Percentiles rank a stretch among this genome's conserved stretches.
These are phyloP conservation scores for Trichomonas tenax DNA, from an alignment of 208 protist genomes.

Conservation along the genomic window DNA sequence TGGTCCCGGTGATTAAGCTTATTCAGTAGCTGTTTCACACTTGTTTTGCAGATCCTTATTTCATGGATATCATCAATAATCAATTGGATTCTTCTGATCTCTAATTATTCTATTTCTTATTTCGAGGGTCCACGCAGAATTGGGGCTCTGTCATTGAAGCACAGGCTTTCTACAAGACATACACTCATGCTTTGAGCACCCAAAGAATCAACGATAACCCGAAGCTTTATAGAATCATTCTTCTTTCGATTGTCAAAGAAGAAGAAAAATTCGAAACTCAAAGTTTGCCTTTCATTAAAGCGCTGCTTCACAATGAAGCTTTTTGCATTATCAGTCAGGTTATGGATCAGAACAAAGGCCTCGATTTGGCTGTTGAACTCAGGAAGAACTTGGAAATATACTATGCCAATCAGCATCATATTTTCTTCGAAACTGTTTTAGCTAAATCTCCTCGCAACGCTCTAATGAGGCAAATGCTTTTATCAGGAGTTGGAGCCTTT, in stretches of 20 bases:
- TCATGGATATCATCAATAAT: background rate
- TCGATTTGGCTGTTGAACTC: background rate
- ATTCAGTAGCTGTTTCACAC: conserved; percentile 27
- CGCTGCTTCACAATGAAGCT: background rate
- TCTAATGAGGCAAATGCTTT: background rate
- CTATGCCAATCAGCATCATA: background rate
- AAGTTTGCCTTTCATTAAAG: background rate
- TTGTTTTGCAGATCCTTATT: conserved; percentile 35
- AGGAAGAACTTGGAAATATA: background rate
- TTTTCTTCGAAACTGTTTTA: background rate
- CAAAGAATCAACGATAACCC: background rate
- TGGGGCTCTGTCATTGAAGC: background rate
- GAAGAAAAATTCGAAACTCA: background rate
- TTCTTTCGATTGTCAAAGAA: background rate
- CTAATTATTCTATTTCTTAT: background rate
- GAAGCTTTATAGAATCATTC: background rate
- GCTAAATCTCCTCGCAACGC: background rate
- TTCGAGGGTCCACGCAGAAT: background rate
- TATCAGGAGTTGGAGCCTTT: background rate
- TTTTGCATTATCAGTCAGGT: background rate
- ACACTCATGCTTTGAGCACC: background rate
- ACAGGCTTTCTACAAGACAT: background rate
- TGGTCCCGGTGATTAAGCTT: conserved; percentile 30
- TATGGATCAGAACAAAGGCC: background rate
- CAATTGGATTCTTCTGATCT: background rate